Percentiles rank a stretch among this genome's conserved stretches.
Evolutionary conservation across 768 basidiomycete species (phyloP).

Genomic region (Mycena alexandri): DNA sequence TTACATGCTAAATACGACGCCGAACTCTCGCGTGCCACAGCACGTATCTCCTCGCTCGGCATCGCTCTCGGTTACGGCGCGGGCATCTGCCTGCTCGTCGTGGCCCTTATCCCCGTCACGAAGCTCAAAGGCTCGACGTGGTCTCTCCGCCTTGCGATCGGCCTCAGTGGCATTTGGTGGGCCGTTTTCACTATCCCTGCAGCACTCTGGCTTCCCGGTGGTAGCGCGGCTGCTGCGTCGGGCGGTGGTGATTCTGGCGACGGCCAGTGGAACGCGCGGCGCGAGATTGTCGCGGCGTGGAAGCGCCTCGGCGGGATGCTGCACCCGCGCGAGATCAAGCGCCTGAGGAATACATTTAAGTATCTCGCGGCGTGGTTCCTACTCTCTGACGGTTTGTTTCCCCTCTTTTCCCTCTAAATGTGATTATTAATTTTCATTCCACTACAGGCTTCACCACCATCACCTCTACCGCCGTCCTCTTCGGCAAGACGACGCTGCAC

Average conservation of each 20-base stretch:
- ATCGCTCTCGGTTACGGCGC: conserved; percentile 90
- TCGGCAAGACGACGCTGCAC: conserved; percentile 88
- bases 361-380: conserved; percentile 96
- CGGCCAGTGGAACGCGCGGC: conserved; percentile 38
- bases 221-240: conserved; percentile 6
- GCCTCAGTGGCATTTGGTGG: conserved; percentile 92
- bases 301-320: conserved; percentile 81
- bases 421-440: not conserved
- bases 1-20: conserved; percentile 62
- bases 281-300: conserved; percentile 81
- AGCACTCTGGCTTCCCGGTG: conserved; percentile 76
- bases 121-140: conserved; percentile 80
- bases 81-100: conserved; percentile 81
- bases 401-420: not conserved
- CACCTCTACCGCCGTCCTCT: conserved; percentile 91
- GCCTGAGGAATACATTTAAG: conserved; percentile 85
- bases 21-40: conserved; percentile 78
- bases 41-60: conserved; percentile 86
- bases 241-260: conserved; percentile 35
- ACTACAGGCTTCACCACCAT: conserved; percentile 88
- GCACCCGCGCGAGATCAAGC: conserved; percentile 75
- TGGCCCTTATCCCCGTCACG: conserved; percentile 84
- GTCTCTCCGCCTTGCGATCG: conserved; percentile 85
- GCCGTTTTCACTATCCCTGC: conserved; percentile 84
- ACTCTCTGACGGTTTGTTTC: conserved; percentile 82